A percentile compares a stretch with the other conserved stretches of the same genome.
Evolutionary conservation across 352 stramenopile species (phyloP).

Genomic region (Globisporangium parvum): DNA sequence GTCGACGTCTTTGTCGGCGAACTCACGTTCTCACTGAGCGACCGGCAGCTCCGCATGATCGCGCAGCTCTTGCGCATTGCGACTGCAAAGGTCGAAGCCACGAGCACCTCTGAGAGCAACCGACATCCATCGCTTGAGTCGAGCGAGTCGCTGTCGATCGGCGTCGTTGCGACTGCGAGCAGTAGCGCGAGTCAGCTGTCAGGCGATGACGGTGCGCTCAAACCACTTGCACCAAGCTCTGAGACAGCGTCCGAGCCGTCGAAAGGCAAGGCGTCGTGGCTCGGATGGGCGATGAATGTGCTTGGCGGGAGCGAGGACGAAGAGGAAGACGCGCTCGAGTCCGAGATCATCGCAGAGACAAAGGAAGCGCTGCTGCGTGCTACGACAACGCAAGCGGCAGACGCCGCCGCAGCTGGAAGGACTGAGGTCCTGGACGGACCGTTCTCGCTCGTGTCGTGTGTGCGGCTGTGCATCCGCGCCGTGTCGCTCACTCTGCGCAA

Average conservation of each 20-base stretch:
- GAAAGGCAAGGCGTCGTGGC: slow-evolving; percentile 33
- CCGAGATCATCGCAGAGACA: slow-evolving; percentile 64
- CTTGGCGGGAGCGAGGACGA: slow-evolving; percentile 42
- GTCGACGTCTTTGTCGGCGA: slow-evolving; percentile 68
- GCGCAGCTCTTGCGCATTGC: slow-evolving; percentile 48
- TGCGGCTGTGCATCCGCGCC: slow-evolving; percentile 54
- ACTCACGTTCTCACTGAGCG: slow-evolving; percentile 71
- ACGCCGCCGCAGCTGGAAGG: slow-evolving; percentile 9
- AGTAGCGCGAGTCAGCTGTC: background rate
- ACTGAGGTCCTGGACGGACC: slow-evolving; percentile 9
- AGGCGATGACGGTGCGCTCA: background rate
- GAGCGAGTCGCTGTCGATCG: background rate
- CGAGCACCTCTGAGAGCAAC: slow-evolving; percentile 2
- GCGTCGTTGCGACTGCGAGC: background rate
- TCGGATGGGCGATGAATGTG: slow-evolving; percentile 66
- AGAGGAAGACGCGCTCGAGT: slow-evolving; percentile 60
- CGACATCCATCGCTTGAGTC: background rate
- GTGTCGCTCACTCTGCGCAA: slow-evolving; percentile 60
- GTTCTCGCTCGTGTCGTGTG: slow-evolving; percentile 28
- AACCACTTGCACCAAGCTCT: background rate
- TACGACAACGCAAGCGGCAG: slow-evolving; percentile 9
- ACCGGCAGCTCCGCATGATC: slow-evolving; percentile 81
- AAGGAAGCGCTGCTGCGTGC: slow-evolving; percentile 38
- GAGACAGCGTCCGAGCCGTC: background rate
- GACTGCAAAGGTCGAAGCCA: slow-evolving; percentile 22